Percentiles rank a stretch among this genome's conserved stretches.
These are phyloP conservation scores for Aspergillus candidus DNA, from an alignment of 2,329 filamentous ascomycete species.

Conservation along the genomic window DNA sequence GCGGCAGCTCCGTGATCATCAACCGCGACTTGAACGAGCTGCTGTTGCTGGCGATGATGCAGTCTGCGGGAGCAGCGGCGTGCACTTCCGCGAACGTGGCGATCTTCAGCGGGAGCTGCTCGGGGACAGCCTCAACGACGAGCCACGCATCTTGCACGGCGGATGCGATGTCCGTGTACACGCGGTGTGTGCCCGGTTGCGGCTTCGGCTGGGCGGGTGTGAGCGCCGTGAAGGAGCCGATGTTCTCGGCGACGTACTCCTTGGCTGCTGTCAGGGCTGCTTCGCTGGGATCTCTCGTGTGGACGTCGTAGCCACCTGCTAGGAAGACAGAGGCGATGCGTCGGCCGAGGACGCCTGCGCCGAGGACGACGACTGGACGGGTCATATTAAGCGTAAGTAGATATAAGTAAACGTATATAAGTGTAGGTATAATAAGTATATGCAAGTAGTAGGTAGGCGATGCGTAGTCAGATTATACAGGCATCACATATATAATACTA, in stretches of 20 bases:
- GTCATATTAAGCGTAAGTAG: not conserved
- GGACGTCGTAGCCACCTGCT: conserved; percentile 22
- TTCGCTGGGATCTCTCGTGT: conserved; percentile 21
- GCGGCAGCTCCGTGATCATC: conserved; percentile 39
- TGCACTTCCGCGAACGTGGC: conserved; percentile 44
- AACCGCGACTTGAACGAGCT: conserved; percentile 48
- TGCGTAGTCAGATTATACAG: conserved; percentile 1
- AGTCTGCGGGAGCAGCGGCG: conserved; percentile 36
- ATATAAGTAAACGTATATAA: not conserved
- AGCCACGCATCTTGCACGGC: conserved; percentile 47
- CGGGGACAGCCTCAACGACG: conserved; percentile 49
- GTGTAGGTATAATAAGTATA: not conserved
- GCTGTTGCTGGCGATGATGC: conserved; percentile 47
- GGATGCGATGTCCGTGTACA: conserved; percentile 32
- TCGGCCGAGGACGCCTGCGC: conserved; percentile 36
- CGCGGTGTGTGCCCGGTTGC: conserved; percentile 25
- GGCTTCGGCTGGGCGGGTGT: conserved; percentile 16
- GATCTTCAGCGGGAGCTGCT: conserved; percentile 45
- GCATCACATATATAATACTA: conserved; percentile 14
- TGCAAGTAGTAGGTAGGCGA: not conserved
- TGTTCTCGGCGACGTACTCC: conserved; percentile 28
- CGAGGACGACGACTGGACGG: conserved; percentile 34
- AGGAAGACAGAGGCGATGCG: conserved; percentile 29
- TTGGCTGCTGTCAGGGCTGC: conserved; percentile 20
- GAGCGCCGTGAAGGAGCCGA: conserved; percentile 22